phyloP scores from a whole-genome alignment of 768 basidiomycete species.

The Agaricus bisporus region DNA sequence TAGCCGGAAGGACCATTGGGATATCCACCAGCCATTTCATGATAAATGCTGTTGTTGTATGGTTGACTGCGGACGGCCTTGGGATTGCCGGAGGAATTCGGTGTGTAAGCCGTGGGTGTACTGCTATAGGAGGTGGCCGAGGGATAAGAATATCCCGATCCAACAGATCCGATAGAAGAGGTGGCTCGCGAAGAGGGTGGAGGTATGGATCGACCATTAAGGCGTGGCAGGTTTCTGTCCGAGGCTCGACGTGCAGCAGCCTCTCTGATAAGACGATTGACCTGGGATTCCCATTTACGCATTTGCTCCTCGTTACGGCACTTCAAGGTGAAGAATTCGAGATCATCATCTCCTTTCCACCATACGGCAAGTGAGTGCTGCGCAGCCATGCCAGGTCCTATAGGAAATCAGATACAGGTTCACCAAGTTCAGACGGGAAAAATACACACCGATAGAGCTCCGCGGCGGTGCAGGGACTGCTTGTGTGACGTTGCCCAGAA shows the following conservation, averaged over 20 bases:
- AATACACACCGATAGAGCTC: conserved; percentile 51
- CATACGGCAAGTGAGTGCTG: conserved; percentile 82
- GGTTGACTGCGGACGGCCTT: conserved; percentile 1
- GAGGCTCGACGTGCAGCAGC: conserved; percentile 64
- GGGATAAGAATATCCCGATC: conserved; percentile 25
- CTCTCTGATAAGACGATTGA: conserved; percentile 82
- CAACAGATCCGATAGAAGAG: conserved; percentile 9
- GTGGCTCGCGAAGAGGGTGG: background rate
- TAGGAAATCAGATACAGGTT: background rate
- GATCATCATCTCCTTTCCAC: conserved; percentile 92
- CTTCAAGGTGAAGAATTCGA: conserved; percentile 91
- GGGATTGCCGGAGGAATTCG: background rate
- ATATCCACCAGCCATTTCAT: conserved; percentile 3
- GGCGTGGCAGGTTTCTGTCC: conserved; percentile 35
- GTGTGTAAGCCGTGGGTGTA: conserved; percentile 1
- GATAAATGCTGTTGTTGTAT: conserved; percentile 1
- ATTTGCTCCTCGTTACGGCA: conserved; percentile 92
- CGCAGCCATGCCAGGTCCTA: conserved; percentile 45
- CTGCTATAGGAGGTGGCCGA: conserved; percentile 15
- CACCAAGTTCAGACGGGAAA: conserved; percentile 5
- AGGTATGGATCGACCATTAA: background rate
- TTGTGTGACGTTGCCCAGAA: conserved; percentile 91
- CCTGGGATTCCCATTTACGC: conserved; percentile 85
- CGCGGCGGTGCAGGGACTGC: conserved; percentile 59
- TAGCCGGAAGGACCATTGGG: conserved; percentile 45